These are phyloP conservation scores for Musa balbisiana DNA, from an alignment of 202 grass and related monocot species.

Conservation along the genomic window DNA sequence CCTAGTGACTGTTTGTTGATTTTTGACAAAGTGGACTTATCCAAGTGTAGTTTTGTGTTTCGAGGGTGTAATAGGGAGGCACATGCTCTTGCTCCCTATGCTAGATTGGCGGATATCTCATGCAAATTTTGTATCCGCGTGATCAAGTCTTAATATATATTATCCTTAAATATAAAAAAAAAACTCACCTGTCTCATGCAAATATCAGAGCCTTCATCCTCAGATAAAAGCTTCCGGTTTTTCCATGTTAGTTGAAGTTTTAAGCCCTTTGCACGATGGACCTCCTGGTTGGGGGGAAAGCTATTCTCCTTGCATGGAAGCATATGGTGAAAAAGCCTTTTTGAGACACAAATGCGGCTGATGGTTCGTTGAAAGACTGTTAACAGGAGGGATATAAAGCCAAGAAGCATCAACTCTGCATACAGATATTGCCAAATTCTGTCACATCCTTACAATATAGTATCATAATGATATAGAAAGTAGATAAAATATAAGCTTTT, in stretches of 20 bases:
- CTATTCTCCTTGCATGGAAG: slow-evolving; percentile 46
- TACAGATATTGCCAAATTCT: slow-evolving; percentile 1
- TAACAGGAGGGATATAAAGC: slow-evolving; percentile 84
- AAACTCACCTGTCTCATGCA: not conserved
- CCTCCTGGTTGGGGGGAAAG: slow-evolving; percentile 1
- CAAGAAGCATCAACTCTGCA: slow-evolving; percentile 97
- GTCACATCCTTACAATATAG: not conserved
- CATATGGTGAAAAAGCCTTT: slow-evolving; percentile 40
- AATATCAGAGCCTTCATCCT: not conserved
- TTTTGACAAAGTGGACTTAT: too few species aligned
- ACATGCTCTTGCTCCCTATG: too few species aligned
- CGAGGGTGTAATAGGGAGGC: too few species aligned
- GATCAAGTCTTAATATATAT: too few species aligned
- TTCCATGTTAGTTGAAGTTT: not conserved
- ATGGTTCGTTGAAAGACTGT: slow-evolving; percentile 52
- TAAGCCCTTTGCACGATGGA: slow-evolving; percentile 36
- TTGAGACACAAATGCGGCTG: slow-evolving; percentile 52
- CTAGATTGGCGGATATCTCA: too few species aligned
- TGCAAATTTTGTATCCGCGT: too few species aligned
- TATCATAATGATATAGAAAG: not conserved
- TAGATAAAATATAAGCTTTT: not conserved
- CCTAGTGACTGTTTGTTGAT: too few species aligned
- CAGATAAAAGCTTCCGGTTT: slow-evolving; percentile 7
- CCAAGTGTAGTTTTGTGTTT: too few species aligned
- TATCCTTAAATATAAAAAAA: too few species aligned